These are phyloP conservation scores for Solanum rostratum DNA, from an alignment of 257 asterid species.

Conservation along the genomic window DNA sequence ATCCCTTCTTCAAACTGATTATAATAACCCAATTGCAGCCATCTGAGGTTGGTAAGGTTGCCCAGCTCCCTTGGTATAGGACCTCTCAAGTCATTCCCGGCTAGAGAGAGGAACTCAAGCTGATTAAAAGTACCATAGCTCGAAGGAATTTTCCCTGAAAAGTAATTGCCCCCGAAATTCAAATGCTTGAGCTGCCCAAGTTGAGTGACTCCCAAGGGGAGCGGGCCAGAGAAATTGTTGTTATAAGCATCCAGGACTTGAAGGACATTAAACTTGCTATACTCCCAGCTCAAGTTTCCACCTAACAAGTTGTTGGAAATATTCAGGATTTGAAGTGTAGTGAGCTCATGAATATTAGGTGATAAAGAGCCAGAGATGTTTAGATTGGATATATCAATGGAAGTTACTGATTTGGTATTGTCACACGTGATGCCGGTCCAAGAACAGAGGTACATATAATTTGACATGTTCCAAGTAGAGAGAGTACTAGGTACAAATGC, in stretches of 20 bases:
- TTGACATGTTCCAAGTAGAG: conserved; percentile 26
- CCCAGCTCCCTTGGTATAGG: conserved; percentile 27
- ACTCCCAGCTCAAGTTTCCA: conserved; percentile 24
- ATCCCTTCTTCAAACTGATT: conserved; percentile 28
- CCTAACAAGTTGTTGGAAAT: conserved; percentile 25
- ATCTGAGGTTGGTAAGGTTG: conserved; percentile 17
- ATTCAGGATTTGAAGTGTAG: conserved; percentile 9
- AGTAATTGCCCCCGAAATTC: conserved; percentile 33
- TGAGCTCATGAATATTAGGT: conserved; percentile 15
- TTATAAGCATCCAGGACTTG: conserved; percentile 24
- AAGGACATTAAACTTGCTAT: conserved; percentile 4
- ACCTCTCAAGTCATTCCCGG: conserved; percentile 32
- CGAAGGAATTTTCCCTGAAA: conserved; percentile 23
- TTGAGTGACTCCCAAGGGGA: conserved; percentile 10
- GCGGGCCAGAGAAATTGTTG: conserved; percentile 31
- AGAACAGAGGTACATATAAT: conserved; percentile 13
- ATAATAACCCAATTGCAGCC: conserved; percentile 28
- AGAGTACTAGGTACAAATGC: conserved; percentile 7
- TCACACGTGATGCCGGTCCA: conserved; percentile 32
- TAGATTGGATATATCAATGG: conserved; percentile 30
- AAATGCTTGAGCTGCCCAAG: conserved; percentile 19
- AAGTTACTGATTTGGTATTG: conserved; percentile 8
- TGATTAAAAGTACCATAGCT: conserved; percentile 13
- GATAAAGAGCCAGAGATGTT: conserved; percentile 30
- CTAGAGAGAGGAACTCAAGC: conserved; percentile 22